Percentiles rank a stretch among this genome's conserved stretches.
These are phyloP conservation scores for Fusarium staphyleae DNA, from an alignment of 2,329 filamentous ascomycete species.

Conservation along the genomic window DNA sequence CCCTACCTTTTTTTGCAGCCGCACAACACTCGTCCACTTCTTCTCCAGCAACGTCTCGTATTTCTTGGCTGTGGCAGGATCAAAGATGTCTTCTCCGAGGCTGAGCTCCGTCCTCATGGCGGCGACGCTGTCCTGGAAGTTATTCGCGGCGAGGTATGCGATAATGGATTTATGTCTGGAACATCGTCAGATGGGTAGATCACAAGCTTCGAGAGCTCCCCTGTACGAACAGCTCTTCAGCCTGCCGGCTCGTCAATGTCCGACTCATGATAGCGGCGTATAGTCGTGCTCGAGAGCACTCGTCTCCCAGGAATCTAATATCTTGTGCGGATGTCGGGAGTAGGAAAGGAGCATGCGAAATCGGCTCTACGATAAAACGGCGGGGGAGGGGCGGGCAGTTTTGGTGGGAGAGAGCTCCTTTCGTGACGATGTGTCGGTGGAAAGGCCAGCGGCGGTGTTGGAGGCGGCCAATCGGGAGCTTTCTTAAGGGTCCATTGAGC, in stretches of 20 bases:
- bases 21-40: constrained; percentile 97
- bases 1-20: constrained; percentile 89
- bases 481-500: neutral
- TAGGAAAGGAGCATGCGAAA: constrained; percentile 15
- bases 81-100: constrained; percentile 73
- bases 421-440: constrained; percentile 35
- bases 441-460: constrained; percentile 5
- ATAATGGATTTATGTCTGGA: constrained; percentile 90
- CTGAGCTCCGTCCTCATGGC: constrained; percentile 79
- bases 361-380: constrained; percentile 32
- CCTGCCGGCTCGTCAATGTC: constrained; percentile 62
- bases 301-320: constrained; percentile 1
- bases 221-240: constrained; percentile 81
- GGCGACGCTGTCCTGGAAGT: constrained; percentile 72
- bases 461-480: constrained; percentile 14
- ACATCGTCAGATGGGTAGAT: constrained; percentile 26
- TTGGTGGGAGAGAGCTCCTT: constrained; percentile 33
- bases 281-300: constrained; percentile 28
- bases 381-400: constrained; percentile 35
- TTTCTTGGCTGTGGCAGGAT: constrained; percentile 85
- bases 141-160: constrained; percentile 80
- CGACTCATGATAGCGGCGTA: constrained; percentile 33
- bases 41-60: constrained; percentile 95
- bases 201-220: constrained; percentile 24
- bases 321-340: neutral